Percentiles rank a stretch among this genome's conserved stretches.
These are phyloP conservation scores for Epichloe scottii DNA, from an alignment of 2,329 filamentous ascomycete species.

Conservation along the genomic window DNA sequence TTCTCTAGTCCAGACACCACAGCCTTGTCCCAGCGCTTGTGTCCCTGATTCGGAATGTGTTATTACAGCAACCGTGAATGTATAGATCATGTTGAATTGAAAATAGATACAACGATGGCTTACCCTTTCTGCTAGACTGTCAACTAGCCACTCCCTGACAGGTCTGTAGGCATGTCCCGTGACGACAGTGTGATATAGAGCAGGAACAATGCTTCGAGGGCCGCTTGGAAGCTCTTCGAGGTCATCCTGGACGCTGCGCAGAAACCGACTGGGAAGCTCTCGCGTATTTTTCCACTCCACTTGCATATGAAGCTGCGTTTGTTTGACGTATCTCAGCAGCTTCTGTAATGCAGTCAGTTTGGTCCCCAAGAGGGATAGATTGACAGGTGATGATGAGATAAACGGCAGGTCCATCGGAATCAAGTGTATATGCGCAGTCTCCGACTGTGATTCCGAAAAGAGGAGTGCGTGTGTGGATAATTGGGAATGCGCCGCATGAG, in stretches of 20 bases:
- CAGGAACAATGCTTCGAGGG: slow-evolving; percentile 51
- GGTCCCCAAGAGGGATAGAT: slow-evolving; percentile 71
- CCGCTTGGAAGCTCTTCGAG: slow-evolving; percentile 49
- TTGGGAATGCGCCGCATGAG: slow-evolving; percentile 59
- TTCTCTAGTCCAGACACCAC: slow-evolving; percentile 66
- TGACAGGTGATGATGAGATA: slow-evolving; percentile 63
- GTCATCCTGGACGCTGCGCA: slow-evolving; percentile 65
- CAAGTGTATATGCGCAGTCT: slow-evolving; percentile 33
- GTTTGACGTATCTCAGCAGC: slow-evolving; percentile 69
- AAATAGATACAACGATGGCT: slow-evolving; percentile 18
- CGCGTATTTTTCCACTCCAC: slow-evolving; percentile 74
- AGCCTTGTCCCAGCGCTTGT: slow-evolving; percentile 91
- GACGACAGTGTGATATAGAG: slow-evolving; percentile 71
- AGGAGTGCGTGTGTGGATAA: slow-evolving; percentile 68
- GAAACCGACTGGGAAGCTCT: slow-evolving; percentile 66
- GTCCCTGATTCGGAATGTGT: slow-evolving; percentile 42
- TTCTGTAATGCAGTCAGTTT: slow-evolving; percentile 84
- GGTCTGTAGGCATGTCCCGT: slow-evolving; percentile 68
- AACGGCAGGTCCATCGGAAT: slow-evolving; percentile 76
- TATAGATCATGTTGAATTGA: not conserved
- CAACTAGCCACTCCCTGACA: slow-evolving; percentile 78
- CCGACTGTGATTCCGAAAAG: slow-evolving; percentile 27
- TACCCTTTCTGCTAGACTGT: slow-evolving; percentile 69
- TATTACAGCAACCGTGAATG: not conserved
- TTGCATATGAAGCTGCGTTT: slow-evolving; percentile 66